phyloP scores from a whole-genome alignment of 192 early-diverging fungal species.

The Coemansia sp. region DNA sequence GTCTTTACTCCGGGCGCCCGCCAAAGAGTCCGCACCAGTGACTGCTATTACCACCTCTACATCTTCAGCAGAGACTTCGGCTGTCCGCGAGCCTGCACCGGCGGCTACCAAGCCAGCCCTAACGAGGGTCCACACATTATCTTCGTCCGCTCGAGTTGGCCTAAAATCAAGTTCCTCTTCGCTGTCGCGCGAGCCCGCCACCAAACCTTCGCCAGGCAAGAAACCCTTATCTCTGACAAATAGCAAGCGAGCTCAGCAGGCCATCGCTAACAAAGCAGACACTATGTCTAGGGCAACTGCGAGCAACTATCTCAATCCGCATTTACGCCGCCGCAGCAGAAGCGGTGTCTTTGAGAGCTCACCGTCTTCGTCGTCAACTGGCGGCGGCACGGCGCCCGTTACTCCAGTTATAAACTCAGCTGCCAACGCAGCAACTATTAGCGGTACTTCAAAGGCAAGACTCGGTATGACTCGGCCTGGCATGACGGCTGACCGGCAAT shows the following conservation, averaged over 20 bases:
- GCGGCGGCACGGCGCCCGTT: constrained; percentile 10
- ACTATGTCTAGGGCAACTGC: constrained; percentile 55
- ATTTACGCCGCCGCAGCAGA: constrained; percentile 47
- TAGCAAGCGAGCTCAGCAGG: constrained; percentile 15
- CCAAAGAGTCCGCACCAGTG: not conserved
- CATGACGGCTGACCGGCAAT: constrained; percentile 22
- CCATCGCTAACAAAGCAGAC: constrained; percentile 13
- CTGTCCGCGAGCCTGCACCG: not conserved
- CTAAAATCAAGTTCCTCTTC: not conserved
- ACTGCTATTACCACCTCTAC: not conserved
- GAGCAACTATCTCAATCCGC: constrained; percentile 54
- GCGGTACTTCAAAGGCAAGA: constrained; percentile 36
- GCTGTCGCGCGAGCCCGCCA: constrained; percentile 8
- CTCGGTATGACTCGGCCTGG: constrained; percentile 23
- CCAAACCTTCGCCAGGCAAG: not conserved
- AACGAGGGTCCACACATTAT: not conserved
- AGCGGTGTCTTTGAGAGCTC: constrained; percentile 51
- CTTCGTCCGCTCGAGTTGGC: constrained; percentile 1
- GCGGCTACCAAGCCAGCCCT: not conserved
- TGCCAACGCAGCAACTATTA: constrained; percentile 41
- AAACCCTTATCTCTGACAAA: not conserved
- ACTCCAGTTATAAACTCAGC: constrained; percentile 2
- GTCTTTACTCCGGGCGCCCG: not conserved
- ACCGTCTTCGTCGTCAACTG: constrained; percentile 14
- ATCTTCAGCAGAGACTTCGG: not conserved